Percentiles rank a stretch among this genome's conserved stretches.
phyloP scores from a whole-genome alignment of 345 rosid genomes.

The Anacardium occidentale region DNA sequence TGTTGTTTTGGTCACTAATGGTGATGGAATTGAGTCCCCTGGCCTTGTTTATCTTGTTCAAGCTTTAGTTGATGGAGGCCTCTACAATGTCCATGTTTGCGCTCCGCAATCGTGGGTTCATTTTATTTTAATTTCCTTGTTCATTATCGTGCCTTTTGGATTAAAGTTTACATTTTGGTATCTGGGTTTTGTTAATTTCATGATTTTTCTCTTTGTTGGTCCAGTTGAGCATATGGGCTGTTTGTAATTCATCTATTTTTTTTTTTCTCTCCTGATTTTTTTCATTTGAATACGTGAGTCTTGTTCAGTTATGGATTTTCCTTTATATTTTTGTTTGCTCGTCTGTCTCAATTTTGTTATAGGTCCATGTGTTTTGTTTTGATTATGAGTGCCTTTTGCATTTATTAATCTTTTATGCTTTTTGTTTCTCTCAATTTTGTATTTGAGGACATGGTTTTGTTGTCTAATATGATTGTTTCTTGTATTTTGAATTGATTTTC shows the following conservation, averaged over 20 bases:
- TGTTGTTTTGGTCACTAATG: constrained; percentile 75
- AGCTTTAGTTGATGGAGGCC: constrained; percentile 72
- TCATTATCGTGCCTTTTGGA: constrained; percentile 1
- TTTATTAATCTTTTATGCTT: neutral
- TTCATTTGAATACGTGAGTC: neutral
- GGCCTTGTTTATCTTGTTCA: constrained; percentile 86
- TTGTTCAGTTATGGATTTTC: neutral
- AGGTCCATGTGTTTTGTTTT: neutral
- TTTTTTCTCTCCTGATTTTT: constrained; percentile 9
- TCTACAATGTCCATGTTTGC: constrained; percentile 82
- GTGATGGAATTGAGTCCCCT: constrained; percentile 88
- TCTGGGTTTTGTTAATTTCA: constrained; percentile 3
- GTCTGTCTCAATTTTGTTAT: neutral
- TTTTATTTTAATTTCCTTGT: neutral
- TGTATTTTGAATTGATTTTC: neutral
- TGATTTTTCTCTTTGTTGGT: neutral
- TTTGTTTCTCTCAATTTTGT: neutral
- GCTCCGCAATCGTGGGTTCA: constrained; percentile 87
- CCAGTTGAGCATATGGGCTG: neutral
- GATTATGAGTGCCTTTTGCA: neutral
- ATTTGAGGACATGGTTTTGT: neutral
- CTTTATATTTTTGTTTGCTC: neutral
- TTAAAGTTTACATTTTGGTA: neutral
- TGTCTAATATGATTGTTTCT: neutral
- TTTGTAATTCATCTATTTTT: neutral